A percentile compares a stretch with the other conserved stretches of the same genome.
phyloP scores from a whole-genome alignment of 2,329 filamentous ascomycete genomes.

The Ophiostoma quercus region DNA sequence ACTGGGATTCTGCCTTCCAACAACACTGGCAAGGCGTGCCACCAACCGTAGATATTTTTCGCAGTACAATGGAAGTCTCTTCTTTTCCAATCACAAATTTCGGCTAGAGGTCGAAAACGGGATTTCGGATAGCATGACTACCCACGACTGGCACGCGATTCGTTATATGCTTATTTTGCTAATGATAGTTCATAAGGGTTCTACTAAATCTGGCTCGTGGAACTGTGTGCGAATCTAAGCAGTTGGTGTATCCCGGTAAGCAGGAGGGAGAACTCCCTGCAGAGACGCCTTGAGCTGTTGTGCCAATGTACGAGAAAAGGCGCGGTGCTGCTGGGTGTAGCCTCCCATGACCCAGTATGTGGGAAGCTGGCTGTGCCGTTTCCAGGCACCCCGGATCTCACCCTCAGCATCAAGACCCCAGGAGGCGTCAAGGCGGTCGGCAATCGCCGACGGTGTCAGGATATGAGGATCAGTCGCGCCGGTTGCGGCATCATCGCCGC shows the following conservation, averaged over 20 bases:
- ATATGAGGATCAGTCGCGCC: not conserved
- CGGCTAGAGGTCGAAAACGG: not conserved
- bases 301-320: not conserved
- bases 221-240: not conserved
- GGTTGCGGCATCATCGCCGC: not conserved
- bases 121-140: not conserved
- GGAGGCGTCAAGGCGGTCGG: not conserved
- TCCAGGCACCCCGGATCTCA: slow-evolving; percentile 2
- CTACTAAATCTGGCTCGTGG: not conserved
- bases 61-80: too few relatives aligned
- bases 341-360: slow-evolving; percentile 10
- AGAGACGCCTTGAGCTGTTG: slow-evolving; percentile 8
- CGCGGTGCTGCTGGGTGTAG: slow-evolving; percentile 7
- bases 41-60: too few relatives aligned
- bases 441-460: not conserved
- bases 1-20: not conserved
- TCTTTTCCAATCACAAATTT: too few relatives aligned
- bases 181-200: rapidly evolving
- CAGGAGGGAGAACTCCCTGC: not conserved
- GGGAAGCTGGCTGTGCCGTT: not conserved
- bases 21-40: too few relatives aligned
- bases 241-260: not conserved
- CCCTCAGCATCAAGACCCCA: not conserved
- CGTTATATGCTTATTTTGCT: not conserved
- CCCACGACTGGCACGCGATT: not conserved